Percentiles rank a stretch among this genome's conserved stretches.
Evolutionary conservation across 345 rosid genomes (phyloP).

Genomic region (Eucalyptus polyanthemos): DNA sequence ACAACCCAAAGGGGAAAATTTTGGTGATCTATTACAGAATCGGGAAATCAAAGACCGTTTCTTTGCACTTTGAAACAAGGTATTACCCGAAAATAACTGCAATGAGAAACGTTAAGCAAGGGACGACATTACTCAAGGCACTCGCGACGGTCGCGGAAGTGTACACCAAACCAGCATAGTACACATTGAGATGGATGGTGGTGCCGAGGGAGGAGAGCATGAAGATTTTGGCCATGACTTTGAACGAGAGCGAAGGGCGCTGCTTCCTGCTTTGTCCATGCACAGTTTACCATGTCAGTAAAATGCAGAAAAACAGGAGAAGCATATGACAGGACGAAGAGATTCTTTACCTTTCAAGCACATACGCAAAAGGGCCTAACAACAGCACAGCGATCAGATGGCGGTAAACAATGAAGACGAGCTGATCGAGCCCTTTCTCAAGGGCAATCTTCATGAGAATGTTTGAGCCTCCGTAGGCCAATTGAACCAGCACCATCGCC

Average conservation of each 20-base stretch:
- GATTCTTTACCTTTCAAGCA: constrained; percentile 25
- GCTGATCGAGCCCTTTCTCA: constrained; percentile 17
- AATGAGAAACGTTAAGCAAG: constrained; percentile 21
- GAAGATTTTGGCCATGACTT: constrained; percentile 22
- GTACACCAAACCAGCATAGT: constrained; percentile 17
- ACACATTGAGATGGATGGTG: constrained; percentile 31
- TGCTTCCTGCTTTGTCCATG: constrained; percentile 13
- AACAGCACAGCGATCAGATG: constrained; percentile 19
- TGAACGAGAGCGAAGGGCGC: constrained; percentile 12
- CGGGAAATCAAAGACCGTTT: background rate
- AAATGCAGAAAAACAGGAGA: background rate
- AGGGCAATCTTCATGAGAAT: constrained; percentile 31
- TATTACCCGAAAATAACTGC: constrained; percentile 26
- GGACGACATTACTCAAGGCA: constrained; percentile 31
- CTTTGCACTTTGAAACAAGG: background rate
- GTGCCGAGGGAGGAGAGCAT: constrained; percentile 27
- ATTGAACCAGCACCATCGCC: constrained; percentile 19
- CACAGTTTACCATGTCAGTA: background rate
- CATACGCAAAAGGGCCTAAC: constrained; percentile 24
- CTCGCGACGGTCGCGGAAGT: constrained; percentile 31
- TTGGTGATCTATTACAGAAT: background rate
- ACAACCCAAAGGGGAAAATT: background rate
- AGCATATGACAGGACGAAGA: background rate
- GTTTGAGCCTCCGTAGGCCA: constrained; percentile 25
- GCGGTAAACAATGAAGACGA: constrained; percentile 28